Evolutionary conservation across 108 stramenopile genomes (phyloP), one percentile per base, ranked within the genome.

Genomic region (Discostella stelligeroides): DNA sequence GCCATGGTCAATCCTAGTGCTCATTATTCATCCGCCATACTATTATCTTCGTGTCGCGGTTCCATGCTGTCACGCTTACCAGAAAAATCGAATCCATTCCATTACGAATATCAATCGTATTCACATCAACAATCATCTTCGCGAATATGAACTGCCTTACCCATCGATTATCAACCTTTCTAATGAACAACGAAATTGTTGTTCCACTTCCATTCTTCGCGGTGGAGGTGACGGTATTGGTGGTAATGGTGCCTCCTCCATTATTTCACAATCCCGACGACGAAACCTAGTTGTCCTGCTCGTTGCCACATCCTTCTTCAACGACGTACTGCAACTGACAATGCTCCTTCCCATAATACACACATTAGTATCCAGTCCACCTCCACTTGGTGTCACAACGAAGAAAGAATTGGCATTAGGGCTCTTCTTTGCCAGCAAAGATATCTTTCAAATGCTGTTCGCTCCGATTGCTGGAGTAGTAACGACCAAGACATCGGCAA

Each of bases 291-390:
- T 68, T 12, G 73, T 74, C 17, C 38, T 74, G 2, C 73, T 74
- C 42, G 73, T 74, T 8, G 66, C 73, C 13, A 74, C 67, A 10
- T 66, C 73, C 57, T 57, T 74, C 21, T 74, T 74, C 73, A 74
- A 74, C 37, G 73, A 74, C 40, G 68, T 74, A 66, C 73, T 74
- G 15, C 73, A 74, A 60, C 58, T 74, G 7, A 74, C 73, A 10
- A 74, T 74, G 73, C 73, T 74, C 39, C 66, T 74, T 7, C 73
- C 73, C 8, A 74, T 74, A 12, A 74, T 74, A 12, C 73, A 74
- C 66, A 74, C 73, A 34, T 25, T 74, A 18, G 46, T 74, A 15
- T 45, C 73, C 28, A 74, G 64, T 41, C 73, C 73, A 21, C 73
- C 73, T 17, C 73, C 73, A 27, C 30, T 74, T 34, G 73, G 73